Percentiles rank a stretch among this genome's conserved stretches.
phyloP scores from a whole-genome alignment of 495 filamentous ascomycete species.

The Neurospora hispaniola region DNA sequence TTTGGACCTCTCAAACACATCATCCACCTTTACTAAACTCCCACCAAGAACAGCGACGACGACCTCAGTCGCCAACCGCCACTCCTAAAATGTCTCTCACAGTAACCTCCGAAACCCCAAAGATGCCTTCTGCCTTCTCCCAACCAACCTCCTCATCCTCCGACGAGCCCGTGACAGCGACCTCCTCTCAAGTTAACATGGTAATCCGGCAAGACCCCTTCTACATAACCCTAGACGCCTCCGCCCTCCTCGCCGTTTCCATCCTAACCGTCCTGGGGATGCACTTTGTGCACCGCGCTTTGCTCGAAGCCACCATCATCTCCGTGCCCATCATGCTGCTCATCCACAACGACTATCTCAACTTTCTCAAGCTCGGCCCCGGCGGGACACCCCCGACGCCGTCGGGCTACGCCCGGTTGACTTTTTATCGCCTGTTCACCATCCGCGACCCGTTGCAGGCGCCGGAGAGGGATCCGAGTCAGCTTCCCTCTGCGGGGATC shows the following conservation, averaged over 20 bases:
- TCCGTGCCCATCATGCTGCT: slow-evolving; percentile 42
- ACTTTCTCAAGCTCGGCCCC: slow-evolving; percentile 67
- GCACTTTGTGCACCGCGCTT: slow-evolving; percentile 33
- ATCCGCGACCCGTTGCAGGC: slow-evolving; percentile 47
- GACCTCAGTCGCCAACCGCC: not conserved
- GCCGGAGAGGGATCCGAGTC: slow-evolving; percentile 24
- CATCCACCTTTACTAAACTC: not conserved
- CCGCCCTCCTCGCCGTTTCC: slow-evolving; percentile 31
- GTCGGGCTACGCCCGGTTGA: slow-evolving; percentile 60
- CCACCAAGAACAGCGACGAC: not conserved
- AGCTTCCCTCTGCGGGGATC: slow-evolving; percentile 28
- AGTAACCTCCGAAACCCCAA: slow-evolving; percentile 13
- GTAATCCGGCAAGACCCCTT: slow-evolving; percentile 40
- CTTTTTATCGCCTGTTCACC: slow-evolving; percentile 45
- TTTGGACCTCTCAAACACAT: not conserved
- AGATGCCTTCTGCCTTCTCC: not conserved
- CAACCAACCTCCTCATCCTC: not conserved
- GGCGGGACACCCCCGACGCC: slow-evolving; percentile 71
- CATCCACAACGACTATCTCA: slow-evolving; percentile 63
- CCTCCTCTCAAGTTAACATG: slow-evolving; percentile 22
- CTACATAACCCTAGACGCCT: slow-evolving; percentile 36
- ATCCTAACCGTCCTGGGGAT: slow-evolving; percentile 36
- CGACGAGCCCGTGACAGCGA: slow-evolving; percentile 3
- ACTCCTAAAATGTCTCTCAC: slow-evolving; percentile 18
- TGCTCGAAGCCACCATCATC: slow-evolving; percentile 38